A percentile compares a stretch with the other conserved stretches of the same genome.
phyloP scores from a whole-genome alignment of 441 rosid species.

The Adansonia rubrostipa region DNA sequence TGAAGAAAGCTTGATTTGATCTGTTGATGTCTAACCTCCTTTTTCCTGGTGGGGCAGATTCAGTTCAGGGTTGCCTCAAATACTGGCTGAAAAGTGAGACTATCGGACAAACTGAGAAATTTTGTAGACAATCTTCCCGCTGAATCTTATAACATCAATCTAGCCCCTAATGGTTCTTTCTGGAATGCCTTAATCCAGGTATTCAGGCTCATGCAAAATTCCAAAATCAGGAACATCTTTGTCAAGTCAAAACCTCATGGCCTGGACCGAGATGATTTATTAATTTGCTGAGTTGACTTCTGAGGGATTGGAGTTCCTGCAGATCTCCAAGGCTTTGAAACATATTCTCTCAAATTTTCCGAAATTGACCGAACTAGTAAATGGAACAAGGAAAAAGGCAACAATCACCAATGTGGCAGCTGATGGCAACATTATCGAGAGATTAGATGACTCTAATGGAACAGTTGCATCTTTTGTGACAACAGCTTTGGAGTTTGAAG shows the following conservation, averaged over 20 bases:
- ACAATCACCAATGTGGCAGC: conserved; percentile 45
- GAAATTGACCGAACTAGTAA: neutral
- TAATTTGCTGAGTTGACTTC: conserved; percentile 29
- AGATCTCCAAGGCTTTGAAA: neutral
- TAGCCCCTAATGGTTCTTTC: too few relatives aligned
- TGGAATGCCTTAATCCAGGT: too few relatives aligned
- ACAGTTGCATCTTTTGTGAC: conserved; percentile 50
- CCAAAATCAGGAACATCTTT: too few relatives aligned
- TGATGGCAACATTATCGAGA: conserved; percentile 44
- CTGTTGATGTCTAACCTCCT: too few relatives aligned
- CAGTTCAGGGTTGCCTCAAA: too few relatives aligned
- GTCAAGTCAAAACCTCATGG: neutral
- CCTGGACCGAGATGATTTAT: neutral
- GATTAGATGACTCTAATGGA: conserved; percentile 51
- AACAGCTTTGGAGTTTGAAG: conserved; percentile 52
- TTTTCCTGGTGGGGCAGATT: too few relatives aligned
- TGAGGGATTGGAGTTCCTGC: neutral
- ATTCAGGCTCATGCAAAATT: too few relatives aligned
- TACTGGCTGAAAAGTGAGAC: too few relatives aligned
- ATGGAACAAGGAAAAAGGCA: conserved; percentile 28
- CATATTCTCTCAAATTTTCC: neutral
- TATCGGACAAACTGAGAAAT: too few relatives aligned
- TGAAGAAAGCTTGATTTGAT: too few relatives aligned
- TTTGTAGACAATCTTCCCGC: too few relatives aligned
- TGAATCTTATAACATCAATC: too few relatives aligned